These are phyloP conservation scores for Verticillium nubilum DNA, from an alignment of 2,329 filamentous ascomycete species.

Conservation along the genomic window DNA sequence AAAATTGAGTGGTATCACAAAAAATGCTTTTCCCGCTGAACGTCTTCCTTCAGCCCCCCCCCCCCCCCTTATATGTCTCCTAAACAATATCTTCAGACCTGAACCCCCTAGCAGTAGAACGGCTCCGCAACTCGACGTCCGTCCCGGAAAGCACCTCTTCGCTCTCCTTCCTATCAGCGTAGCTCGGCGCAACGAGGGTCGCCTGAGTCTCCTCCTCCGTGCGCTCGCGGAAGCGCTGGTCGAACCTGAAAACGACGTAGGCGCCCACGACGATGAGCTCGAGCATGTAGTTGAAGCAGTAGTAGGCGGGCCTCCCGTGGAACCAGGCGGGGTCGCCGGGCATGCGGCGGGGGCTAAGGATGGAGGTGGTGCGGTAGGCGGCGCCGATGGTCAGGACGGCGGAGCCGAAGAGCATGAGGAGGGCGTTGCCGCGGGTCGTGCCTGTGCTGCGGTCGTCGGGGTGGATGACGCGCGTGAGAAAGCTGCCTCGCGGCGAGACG, in stretches of 20 bases:
- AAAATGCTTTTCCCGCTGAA: not conserved
- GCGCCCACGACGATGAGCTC: constrained; percentile 66
- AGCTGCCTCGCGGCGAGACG: constrained; percentile 42
- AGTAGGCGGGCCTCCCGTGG: constrained; percentile 67
- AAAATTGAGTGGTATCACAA: not conserved
- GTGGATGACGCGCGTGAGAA: constrained; percentile 54
- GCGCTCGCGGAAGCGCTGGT: constrained; percentile 70
- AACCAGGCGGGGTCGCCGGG: constrained; percentile 59
- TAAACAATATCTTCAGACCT: not conserved
- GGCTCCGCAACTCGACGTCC: not conserved
- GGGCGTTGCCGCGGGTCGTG: constrained; percentile 60
- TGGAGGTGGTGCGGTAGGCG: constrained; percentile 57
- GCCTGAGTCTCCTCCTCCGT: not conserved
- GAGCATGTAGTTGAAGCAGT: constrained; percentile 70
- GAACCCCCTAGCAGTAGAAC: not conserved
- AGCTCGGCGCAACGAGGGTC: not conserved
- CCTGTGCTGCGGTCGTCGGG: constrained; percentile 54
- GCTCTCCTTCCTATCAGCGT: not conserved
- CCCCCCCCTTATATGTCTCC: not conserved
- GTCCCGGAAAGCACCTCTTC: not conserved
- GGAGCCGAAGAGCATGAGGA: constrained; percentile 54
- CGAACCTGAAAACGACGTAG: constrained; percentile 64
- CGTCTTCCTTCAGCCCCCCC: too few relatives aligned
- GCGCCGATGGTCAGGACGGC: constrained; percentile 63
- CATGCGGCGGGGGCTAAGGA: constrained; percentile 43